phyloP scores from a whole-genome alignment of 768 basidiomycete genomes.

The Postia placenta region DNA sequence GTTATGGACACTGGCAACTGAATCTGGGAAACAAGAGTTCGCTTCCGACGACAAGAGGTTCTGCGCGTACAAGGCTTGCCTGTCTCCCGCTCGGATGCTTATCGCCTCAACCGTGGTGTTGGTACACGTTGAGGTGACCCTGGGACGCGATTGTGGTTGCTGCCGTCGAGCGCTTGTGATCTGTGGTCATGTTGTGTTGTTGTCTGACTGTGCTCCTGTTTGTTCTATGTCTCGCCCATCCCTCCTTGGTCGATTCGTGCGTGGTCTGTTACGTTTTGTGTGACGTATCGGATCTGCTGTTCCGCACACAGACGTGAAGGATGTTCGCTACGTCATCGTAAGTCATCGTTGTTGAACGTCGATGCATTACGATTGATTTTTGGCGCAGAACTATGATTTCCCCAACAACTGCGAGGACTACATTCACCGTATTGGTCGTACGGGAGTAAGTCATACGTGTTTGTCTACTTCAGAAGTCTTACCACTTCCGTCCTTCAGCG shows the following conservation, averaged over 20 bases:
- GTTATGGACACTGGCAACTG: slow-evolving; percentile 44
- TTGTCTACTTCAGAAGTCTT: background rate
- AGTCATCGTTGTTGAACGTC: slow-evolving; percentile 33
- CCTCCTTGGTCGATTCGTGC: slow-evolving; percentile 12
- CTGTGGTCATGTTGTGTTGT: slow-evolving; percentile 31
- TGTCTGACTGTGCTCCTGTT: slow-evolving; percentile 40
- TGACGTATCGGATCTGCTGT: slow-evolving; percentile 29
- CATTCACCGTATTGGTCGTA: slow-evolving; percentile 98
- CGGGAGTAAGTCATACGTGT: slow-evolving; percentile 56
- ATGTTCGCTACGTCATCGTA: slow-evolving; percentile 95
- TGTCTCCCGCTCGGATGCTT: slow-evolving; percentile 48
- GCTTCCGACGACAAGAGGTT: slow-evolving; percentile 31
- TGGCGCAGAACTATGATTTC: slow-evolving; percentile 88
- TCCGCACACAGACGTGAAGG: slow-evolving; percentile 84
- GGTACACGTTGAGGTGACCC: slow-evolving; percentile 31
- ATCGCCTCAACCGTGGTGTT: slow-evolving; percentile 29
- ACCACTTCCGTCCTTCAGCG: slow-evolving; percentile 41
- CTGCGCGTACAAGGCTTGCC: slow-evolving; percentile 45
- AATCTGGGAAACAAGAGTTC: slow-evolving; percentile 30
- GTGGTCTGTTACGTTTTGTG: slow-evolving; percentile 15
- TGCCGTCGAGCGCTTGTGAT: slow-evolving; percentile 47
- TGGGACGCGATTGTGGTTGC: slow-evolving; percentile 33
- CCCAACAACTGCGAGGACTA: slow-evolving; percentile 98
- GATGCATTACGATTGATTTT: background rate
- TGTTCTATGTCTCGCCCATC: slow-evolving; percentile 14